Conservation (phyloP, 1,139 yeast species). For the Geotrichum fermentans region DNA sequence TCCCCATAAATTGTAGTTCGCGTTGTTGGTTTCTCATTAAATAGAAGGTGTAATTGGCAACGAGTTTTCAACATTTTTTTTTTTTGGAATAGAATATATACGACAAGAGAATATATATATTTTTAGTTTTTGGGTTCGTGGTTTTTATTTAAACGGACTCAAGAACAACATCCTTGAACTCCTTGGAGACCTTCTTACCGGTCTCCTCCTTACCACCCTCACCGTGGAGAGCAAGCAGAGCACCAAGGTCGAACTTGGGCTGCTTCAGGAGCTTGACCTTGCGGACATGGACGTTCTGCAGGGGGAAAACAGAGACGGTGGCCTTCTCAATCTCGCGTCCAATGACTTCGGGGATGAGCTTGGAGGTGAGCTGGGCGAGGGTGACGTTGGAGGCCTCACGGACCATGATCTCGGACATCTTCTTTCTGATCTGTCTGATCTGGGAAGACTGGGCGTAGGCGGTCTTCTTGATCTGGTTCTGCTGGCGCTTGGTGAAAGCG, state of each 20-base stretch:
- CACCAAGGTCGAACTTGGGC: slow-evolving; percentile 87
- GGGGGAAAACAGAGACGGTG: slow-evolving; percentile 78
- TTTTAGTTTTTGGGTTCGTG: not conserved
- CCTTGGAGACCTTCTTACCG: slow-evolving; percentile 83
- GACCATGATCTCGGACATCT: slow-evolving; percentile 79
- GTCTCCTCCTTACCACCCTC: slow-evolving; percentile 74
- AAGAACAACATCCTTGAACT: slow-evolving; percentile 88
- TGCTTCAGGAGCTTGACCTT: slow-evolving; percentile 87
- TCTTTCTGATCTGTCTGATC: slow-evolving; percentile 82
- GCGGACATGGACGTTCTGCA: slow-evolving; percentile 88
- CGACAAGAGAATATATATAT: not conserved
- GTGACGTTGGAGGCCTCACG: slow-evolving; percentile 82
- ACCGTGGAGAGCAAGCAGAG: slow-evolving; percentile 86
- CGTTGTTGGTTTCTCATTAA: too few species aligned
- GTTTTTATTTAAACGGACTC: slow-evolving; percentile 59
- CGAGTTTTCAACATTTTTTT: not conserved
- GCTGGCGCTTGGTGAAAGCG: slow-evolving; percentile 88
- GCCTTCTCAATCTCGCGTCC: slow-evolving; percentile 89
- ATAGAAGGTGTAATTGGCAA: too few species aligned
- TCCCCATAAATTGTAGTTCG: too few species aligned
- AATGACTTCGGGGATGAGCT: slow-evolving; percentile 86
- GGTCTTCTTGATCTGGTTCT: slow-evolving; percentile 87
- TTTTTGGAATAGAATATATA: not conserved
- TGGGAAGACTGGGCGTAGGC: slow-evolving; percentile 87
- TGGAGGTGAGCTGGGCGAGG: slow-evolving; percentile 79